These are phyloP conservation scores for Picochlorum costavermella DNA, from an alignment of 139 green algal species.

Conservation along the genomic window DNA sequence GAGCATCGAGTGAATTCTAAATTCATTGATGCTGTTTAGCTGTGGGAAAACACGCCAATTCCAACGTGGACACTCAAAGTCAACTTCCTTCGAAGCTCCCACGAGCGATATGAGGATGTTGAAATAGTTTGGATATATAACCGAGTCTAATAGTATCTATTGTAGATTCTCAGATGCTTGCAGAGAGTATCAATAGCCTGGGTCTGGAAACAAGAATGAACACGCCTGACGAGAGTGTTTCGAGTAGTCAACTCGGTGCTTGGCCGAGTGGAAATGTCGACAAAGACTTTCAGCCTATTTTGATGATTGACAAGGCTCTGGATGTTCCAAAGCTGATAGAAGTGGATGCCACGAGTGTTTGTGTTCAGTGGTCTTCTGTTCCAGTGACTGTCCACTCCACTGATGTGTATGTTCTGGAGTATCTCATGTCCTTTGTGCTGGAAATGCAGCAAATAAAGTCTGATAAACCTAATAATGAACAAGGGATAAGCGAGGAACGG, in stretches of 20 bases:
- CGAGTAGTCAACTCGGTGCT: not conserved
- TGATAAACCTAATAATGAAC: too few relatives aligned
- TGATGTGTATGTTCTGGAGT: constrained; percentile 10
- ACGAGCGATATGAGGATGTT: too few relatives aligned
- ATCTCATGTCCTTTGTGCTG: constrained; percentile 16
- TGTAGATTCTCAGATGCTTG: not conserved
- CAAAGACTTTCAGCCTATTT: constrained; percentile 3
- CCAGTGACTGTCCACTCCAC: constrained; percentile 8
- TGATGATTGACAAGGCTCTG: constrained; percentile 16
- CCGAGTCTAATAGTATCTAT: too few relatives aligned
- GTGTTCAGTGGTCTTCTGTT: constrained; percentile 20
- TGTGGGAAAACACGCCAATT: too few relatives aligned
- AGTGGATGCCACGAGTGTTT: constrained; percentile 5
- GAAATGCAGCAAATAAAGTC: constrained; percentile 30
- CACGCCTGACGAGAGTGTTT: not conserved
- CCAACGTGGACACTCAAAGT: too few relatives aligned
- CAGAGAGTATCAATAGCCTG: not conserved
- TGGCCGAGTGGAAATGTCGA: not conserved
- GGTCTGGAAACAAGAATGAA: not conserved
- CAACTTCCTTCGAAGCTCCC: too few relatives aligned
- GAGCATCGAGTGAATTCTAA: too few relatives aligned
- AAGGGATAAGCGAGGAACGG: constrained; percentile 10
- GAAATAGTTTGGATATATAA: too few relatives aligned
- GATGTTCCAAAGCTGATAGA: constrained; percentile 10
- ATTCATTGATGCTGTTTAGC: too few relatives aligned